phyloP scores from a whole-genome alignment of 1,284 basidiomycete species.

The Chiua sp. region DNA sequence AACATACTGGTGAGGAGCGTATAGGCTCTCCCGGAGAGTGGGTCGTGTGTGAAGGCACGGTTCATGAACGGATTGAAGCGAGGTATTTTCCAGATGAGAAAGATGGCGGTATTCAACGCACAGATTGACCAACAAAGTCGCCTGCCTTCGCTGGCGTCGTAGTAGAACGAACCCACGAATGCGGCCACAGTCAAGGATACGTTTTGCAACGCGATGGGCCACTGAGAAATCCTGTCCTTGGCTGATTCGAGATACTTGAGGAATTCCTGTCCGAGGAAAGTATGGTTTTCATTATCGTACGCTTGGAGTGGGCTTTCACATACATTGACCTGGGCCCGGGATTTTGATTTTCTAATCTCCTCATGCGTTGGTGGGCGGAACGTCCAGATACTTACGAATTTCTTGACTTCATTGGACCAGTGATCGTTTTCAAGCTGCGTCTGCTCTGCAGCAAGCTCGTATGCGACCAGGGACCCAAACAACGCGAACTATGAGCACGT shows the following conservation, averaged over 20 bases:
- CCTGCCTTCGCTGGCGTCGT: conserved; percentile 71
- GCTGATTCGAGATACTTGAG: conserved; percentile 42
- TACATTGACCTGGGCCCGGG: conserved; percentile 50
- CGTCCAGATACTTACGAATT: conserved; percentile 32
- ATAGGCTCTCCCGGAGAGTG: conserved; percentile 65
- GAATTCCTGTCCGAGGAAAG: conserved; percentile 37
- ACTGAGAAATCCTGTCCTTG: conserved; percentile 40
- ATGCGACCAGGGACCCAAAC: conserved; percentile 39
- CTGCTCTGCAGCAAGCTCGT: conserved; percentile 38
- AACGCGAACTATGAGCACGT: conserved; percentile 38
- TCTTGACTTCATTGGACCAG: conserved; percentile 37
- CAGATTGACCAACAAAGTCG: conserved; percentile 73
- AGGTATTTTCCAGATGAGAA: conserved; percentile 75
- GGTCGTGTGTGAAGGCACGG: conserved; percentile 66
- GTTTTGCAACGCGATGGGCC: conserved; percentile 52
- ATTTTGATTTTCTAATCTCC: conserved; percentile 54
- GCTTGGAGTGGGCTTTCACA: conserved; percentile 35
- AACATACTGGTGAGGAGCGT: conserved; percentile 77
- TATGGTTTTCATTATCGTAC: conserved; percentile 13
- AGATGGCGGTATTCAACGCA: conserved; percentile 70
- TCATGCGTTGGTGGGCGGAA: conserved; percentile 38
- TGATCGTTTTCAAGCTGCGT: conserved; percentile 46
- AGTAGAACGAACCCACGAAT: conserved; percentile 60
- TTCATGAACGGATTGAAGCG: conserved; percentile 61
- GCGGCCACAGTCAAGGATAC: conserved; percentile 48